These are phyloP conservation scores for Flueggea neowawraea DNA, from an alignment of 441 rosid species.

Conservation along the genomic window DNA sequence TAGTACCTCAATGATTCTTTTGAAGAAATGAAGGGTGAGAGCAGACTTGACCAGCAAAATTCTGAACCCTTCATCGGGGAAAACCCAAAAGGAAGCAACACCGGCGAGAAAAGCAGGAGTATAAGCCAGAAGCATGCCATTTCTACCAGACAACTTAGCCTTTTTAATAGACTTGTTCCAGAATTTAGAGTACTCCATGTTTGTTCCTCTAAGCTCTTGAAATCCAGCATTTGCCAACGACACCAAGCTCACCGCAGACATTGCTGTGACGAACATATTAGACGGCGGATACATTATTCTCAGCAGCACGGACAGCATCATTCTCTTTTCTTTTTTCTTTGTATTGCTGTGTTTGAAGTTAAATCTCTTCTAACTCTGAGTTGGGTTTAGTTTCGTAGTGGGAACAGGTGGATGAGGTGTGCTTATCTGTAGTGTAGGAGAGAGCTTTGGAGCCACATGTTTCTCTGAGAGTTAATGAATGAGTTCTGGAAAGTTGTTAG, in stretches of 20 bases:
- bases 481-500: too few relatives aligned
- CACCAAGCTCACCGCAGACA: conserved; percentile 33
- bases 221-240: conserved; percentile 35
- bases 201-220: conserved; percentile 50
- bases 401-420: too few relatives aligned
- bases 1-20: conserved; percentile 69
- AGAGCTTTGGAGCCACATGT: too few relatives aligned
- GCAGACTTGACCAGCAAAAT: conserved; percentile 47
- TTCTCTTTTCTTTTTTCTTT: background rate
- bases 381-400: too few relatives aligned
- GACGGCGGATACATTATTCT: conserved; percentile 37
- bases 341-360: too few relatives aligned
- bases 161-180: conserved; percentile 10
- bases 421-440: too few relatives aligned
- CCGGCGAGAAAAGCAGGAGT: conserved; percentile 57
- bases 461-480: too few relatives aligned
- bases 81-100: conserved; percentile 40
- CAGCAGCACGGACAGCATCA: conserved; percentile 17
- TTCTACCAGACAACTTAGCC: conserved; percentile 33
- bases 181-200: conserved; percentile 72
- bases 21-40: conserved; percentile 70
- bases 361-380: too few relatives aligned
- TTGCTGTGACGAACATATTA: conserved; percentile 31
- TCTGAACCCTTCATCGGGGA: conserved; percentile 47
- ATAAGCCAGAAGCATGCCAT: conserved; percentile 61